These are phyloP conservation scores for Kandelia obovata DNA, from an alignment of 345 rosid genomes.

Conservation along the genomic window DNA sequence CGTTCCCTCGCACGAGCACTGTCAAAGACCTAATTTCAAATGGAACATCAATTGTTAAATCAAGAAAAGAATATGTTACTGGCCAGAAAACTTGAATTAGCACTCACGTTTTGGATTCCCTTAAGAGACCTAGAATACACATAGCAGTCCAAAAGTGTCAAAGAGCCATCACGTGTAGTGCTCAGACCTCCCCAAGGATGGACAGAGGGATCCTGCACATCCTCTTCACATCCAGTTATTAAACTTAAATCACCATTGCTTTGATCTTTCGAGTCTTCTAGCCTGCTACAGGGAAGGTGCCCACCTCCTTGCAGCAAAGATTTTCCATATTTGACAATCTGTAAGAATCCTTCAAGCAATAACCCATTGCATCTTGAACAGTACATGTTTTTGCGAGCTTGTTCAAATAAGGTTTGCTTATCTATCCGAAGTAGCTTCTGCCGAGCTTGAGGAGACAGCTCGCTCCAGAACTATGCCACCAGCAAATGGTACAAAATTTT, in stretches of 20 bases:
- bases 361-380: constrained; percentile 97
- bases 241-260: constrained; percentile 33
- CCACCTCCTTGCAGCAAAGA: constrained; percentile 55
- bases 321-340: constrained; percentile 76
- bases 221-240: constrained; percentile 47
- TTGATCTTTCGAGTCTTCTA: constrained; percentile 38
- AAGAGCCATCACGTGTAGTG: constrained; percentile 67
- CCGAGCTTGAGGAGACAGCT: constrained; percentile 53
- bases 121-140: constrained; percentile 60
- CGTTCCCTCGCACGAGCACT: constrained; percentile 88
- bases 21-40: constrained; percentile 71
- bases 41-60: constrained; percentile 37
- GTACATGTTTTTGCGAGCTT: constrained; percentile 94
- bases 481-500: constrained; percentile 10
- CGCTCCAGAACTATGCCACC: constrained; percentile 76
- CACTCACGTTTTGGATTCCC: constrained; percentile 76
- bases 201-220: constrained; percentile 65
- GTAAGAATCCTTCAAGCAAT: constrained; percentile 76
- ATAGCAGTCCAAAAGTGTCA: constrained; percentile 81
- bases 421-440: constrained; percentile 76
- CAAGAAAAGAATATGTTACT: constrained; percentile 1
- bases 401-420: constrained; percentile 83
- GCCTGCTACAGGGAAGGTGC: constrained; percentile 32
- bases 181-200: constrained; percentile 97
- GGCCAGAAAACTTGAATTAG: background rate